A percentile compares a stretch with the other conserved stretches of the same genome.
These are phyloP conservation scores for Ramicandelaber brevisporus DNA, from an alignment of 192 early-diverging fungal genomes.

Conservation along the genomic window DNA sequence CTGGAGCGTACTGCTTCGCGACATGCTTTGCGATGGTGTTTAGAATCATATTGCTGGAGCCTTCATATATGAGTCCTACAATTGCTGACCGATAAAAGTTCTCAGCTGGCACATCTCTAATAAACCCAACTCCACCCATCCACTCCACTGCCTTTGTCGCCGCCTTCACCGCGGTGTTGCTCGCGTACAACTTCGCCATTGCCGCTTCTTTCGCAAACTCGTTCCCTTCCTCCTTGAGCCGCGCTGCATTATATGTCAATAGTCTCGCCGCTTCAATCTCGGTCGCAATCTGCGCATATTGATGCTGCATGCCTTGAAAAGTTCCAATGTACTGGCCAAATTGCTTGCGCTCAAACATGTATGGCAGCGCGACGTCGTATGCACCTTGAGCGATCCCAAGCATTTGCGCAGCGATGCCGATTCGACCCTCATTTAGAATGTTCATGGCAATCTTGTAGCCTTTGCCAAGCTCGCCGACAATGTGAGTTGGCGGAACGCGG, in stretches of 20 bases:
- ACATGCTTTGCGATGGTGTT: conserved; percentile 34
- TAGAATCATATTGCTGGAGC: conserved; percentile 2
- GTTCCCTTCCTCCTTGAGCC: conserved; percentile 79
- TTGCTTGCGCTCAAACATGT: conserved; percentile 87
- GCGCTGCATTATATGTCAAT: conserved; percentile 90
- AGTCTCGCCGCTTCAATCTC: conserved; percentile 94
- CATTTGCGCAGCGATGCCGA: conserved; percentile 98
- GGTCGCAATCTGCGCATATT: conserved; percentile 59
- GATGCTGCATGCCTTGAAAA: conserved; percentile 74
- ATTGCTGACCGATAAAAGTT: conserved; percentile 93
- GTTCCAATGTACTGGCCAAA: conserved; percentile 58
- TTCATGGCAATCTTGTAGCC: conserved; percentile 98
- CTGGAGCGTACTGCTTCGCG: background rate
- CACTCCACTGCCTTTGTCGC: conserved; percentile 83
- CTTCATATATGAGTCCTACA: conserved; percentile 92
- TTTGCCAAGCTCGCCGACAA: conserved; percentile 82
- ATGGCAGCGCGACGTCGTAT: conserved; percentile 64
- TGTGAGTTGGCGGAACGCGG: conserved; percentile 55
- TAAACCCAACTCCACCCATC: conserved; percentile 96
- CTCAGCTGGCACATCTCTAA: conserved; percentile 65
- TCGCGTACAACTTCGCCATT: conserved; percentile 93
- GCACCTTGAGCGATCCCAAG: conserved; percentile 86
- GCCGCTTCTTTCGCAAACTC: conserved; percentile 87
- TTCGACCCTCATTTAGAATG: conserved; percentile 93
- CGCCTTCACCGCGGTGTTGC: conserved; percentile 76